These are phyloP conservation scores for Gossypium lobatum DNA, from an alignment of 441 rosid genomes.

Conservation along the genomic window DNA sequence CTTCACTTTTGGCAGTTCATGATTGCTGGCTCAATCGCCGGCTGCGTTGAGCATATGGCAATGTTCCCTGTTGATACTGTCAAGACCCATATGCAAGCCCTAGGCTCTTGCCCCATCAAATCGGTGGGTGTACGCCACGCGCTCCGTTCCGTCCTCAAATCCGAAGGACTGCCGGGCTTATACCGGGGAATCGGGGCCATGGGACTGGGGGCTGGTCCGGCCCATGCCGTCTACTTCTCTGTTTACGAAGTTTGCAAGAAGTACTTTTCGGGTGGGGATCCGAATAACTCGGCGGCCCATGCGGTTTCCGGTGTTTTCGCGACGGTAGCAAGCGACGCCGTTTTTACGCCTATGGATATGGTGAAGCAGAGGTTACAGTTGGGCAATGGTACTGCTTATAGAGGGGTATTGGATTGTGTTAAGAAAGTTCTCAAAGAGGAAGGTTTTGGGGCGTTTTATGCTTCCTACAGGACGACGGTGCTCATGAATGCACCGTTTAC, in stretches of 20 bases:
- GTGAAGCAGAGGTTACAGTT: slow-evolving; percentile 89
- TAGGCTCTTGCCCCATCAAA: slow-evolving; percentile 66
- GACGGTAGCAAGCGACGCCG: slow-evolving; percentile 81
- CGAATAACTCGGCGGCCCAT: slow-evolving; percentile 61
- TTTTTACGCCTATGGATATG: slow-evolving; percentile 90
- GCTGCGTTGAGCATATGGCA: slow-evolving; percentile 87
- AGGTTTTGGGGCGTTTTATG: slow-evolving; percentile 73
- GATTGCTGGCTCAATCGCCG: slow-evolving; percentile 89
- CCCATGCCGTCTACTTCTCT: slow-evolving; percentile 86
- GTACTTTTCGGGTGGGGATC: slow-evolving; percentile 52
- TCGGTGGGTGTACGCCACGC: slow-evolving; percentile 63
- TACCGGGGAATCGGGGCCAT: slow-evolving; percentile 89
- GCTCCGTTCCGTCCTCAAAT: slow-evolving; percentile 51
- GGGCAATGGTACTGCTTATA: slow-evolving; percentile 43
- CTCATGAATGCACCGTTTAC: slow-evolving; percentile 89
- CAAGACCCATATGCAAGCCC: slow-evolving; percentile 80
- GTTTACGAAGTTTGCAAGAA: slow-evolving; percentile 67
- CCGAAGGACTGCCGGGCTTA: slow-evolving; percentile 58
- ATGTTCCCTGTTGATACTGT: slow-evolving; percentile 86
- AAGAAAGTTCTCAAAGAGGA: slow-evolving; percentile 65
- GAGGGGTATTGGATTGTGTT: slow-evolving; percentile 67
- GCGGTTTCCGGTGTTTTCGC: slow-evolving; percentile 75
- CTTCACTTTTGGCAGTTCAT: slow-evolving; percentile 84
- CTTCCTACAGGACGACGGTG: slow-evolving; percentile 84
- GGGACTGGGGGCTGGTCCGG: slow-evolving; percentile 96